Percentiles rank a stretch among this genome's conserved stretches.
Evolutionary conservation across 352 stramenopile genomes (phyloP).

Genomic region (Pythium folliculosum): DNA sequence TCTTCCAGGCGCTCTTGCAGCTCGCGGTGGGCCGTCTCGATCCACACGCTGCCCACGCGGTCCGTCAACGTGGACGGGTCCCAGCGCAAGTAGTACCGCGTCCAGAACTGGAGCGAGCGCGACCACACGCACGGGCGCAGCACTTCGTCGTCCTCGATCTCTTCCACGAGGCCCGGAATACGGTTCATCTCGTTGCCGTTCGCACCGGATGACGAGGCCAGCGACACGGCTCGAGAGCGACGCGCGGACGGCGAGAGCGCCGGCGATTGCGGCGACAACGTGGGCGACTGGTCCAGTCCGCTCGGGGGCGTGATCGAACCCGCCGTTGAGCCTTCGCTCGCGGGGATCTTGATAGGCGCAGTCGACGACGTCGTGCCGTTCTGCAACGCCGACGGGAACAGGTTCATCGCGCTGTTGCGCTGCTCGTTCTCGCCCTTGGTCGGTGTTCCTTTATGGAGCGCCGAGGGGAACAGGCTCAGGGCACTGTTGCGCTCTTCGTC

Average conservation of each 20-base stretch:
- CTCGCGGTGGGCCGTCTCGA: slow-evolving; percentile 62
- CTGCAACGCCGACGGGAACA: slow-evolving; percentile 8
- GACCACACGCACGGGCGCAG: slow-evolving; percentile 70
- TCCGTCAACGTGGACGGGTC: slow-evolving; percentile 60
- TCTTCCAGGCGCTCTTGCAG: slow-evolving; percentile 40
- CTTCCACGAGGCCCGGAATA: slow-evolving; percentile 8
- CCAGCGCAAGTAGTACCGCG: slow-evolving; percentile 80
- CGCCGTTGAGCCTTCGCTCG: background rate
- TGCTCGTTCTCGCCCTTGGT: slow-evolving; percentile 6
- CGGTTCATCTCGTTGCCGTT: background rate
- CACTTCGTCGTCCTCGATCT: slow-evolving; percentile 45
- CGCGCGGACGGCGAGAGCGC: background rate
- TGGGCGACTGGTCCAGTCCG: background rate
- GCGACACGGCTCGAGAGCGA: slow-evolving; percentile 4
- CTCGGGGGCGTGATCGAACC: slow-evolving; percentile 4
- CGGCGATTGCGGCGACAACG: background rate
- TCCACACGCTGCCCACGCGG: slow-evolving; percentile 56
- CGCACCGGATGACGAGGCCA: background rate
- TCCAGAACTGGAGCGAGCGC: slow-evolving; percentile 76
- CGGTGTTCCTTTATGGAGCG: background rate
- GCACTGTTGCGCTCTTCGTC: slow-evolving; percentile 5
- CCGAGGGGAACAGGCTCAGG: slow-evolving; percentile 11
- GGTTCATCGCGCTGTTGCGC: slow-evolving; percentile 4
- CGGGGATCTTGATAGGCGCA: slow-evolving; percentile 1
- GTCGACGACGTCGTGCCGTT: background rate